Evolutionary conservation across 2,329 filamentous ascomycete genomes (phyloP), one percentile per base, ranked within the genome.

Genomic region (Coniochaeta sp.): DNA sequence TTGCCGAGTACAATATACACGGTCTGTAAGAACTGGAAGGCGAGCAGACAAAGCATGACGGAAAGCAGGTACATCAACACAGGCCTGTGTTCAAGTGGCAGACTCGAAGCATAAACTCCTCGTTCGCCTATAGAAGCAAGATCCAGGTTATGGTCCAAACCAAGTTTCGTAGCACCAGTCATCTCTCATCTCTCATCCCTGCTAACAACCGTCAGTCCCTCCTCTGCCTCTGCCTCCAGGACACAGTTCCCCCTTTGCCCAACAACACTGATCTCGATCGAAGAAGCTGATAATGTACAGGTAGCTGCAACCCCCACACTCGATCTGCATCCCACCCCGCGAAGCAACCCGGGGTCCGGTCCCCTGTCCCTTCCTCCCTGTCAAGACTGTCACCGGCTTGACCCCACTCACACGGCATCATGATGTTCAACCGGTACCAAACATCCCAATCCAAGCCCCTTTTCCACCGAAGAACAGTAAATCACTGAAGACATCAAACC

Each of bases 211-310:
- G n/a, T n/a, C n/a, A n/a, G n/a, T n/a, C n/a, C n/a, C n/a, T n/a
- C n/a, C n/a, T n/a, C n/a, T n/a, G n/a, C n/a, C n/a, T n/a, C n/a
- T n/a, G n/a, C n/a, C n/a, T n/a, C n/a, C n/a, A n/a, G n/a, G n/a
- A n/a, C n/a, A n/a, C n/a, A n/a, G n/a, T n/a, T n/a, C n/a, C n/a
- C n/a, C n/a, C n/a, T n/a, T n/a, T n/a, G n/a, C n/a, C n/a, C n/a
- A n/a, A n/a, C n/a, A n/a, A n/a, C n/a, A n/a, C n/a, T n/a, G n/a
- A n/a, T n/a, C n/a, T n/a, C n/a, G n/a, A n/a, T 16, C 20, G 14
- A 42, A 42, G 38, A 42, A 42, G 38, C 38, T 42, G 26, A 24
- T 42, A 42, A 42, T 42, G 38, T 42, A 42, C 38, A 42, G 12
- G 38, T 42, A 42, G 20, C 38, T 42, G 38, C 27, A 26, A 24